Conservation (phyloP, 2,329 filamentous ascomycete genomes). For the Cladophialophora yegresii region DNA sequence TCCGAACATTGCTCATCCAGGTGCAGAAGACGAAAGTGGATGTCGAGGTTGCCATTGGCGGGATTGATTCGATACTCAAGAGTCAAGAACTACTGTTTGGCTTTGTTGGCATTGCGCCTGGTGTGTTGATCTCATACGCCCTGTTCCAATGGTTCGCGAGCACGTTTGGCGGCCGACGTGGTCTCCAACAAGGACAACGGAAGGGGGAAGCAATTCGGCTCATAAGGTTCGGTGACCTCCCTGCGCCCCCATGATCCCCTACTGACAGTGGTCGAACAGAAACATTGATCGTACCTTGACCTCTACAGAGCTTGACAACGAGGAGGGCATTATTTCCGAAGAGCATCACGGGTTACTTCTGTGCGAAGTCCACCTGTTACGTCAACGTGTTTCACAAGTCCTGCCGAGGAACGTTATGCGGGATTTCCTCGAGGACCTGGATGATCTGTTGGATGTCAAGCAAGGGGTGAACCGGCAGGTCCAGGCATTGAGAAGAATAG, state of each 20-base stretch:
- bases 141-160: conserved; percentile 70
- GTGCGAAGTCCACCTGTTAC: conserved; percentile 83
- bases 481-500: conserved; percentile 76
- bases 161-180: conserved; percentile 69
- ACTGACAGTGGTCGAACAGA: conserved; percentile 39
- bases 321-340: conserved; percentile 77
- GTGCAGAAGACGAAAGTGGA: conserved; percentile 99
- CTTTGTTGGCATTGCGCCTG: conserved; percentile 90
- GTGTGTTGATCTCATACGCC: conserved; percentile 82
- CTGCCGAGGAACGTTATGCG: conserved; percentile 74
- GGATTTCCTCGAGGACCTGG: conserved; percentile 86
- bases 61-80: conserved; percentile 90
- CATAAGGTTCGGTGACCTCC: conserved; percentile 58
- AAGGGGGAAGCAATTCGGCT: conserved; percentile 73
- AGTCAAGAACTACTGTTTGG: conserved; percentile 96
- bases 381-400: conserved; percentile 65
- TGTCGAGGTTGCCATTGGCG: conserved; percentile 91
- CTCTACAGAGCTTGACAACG: conserved; percentile 64
- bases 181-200: conserved; percentile 64
- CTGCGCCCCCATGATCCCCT: background rate
- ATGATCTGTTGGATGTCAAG: conserved; percentile 78
- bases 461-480: conserved; percentile 76
- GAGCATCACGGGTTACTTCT: conserved; percentile 89
- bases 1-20: conserved; percentile 89
- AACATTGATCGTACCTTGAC: conserved; percentile 83